Conservation (phyloP, 139 green algal species). For the Mesotaenium endlicherianum region DNA sequence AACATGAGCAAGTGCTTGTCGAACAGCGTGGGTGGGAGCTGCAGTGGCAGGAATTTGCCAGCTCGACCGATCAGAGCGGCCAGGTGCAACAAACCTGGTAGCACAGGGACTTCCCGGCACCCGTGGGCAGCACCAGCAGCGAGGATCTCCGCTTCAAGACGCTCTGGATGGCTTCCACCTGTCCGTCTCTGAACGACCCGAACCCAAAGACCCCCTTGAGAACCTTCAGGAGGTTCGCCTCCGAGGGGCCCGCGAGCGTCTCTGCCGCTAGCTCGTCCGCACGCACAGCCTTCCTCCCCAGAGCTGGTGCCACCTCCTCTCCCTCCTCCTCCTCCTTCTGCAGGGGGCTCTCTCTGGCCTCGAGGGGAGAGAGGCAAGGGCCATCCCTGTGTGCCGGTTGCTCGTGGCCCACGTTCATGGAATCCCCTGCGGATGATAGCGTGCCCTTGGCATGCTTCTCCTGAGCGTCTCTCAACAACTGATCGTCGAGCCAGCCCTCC, state of each 20-base stretch:
- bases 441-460: not conserved
- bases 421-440: not conserved
- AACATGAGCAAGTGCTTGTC: no score
- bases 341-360: not conserved
- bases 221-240: constrained; percentile 38
- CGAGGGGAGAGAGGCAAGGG: no score
- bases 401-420: no score
- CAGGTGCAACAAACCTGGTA: constrained; percentile 63
- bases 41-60: no score
- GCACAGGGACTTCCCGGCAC: constrained; percentile 85
- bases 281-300: not conserved
- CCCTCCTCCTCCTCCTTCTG: not conserved
- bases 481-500: no score
- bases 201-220: constrained; percentile 63
- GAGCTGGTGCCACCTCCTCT: not conserved
- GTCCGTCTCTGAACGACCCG: constrained; percentile 69
- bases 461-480: not conserved
- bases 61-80: no score
- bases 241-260: not conserved
- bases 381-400: no score
- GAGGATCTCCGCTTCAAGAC: constrained; percentile 69
- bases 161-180: constrained; percentile 71
- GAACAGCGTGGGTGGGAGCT: no score
- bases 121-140: constrained; percentile 86
- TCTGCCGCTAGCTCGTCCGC: not conserved